A percentile compares a stretch with the other conserved stretches of the same genome.
These are phyloP conservation scores for Tolypocladium paradoxum DNA, from an alignment of 2,329 filamentous ascomycete species.

Conservation along the genomic window DNA sequence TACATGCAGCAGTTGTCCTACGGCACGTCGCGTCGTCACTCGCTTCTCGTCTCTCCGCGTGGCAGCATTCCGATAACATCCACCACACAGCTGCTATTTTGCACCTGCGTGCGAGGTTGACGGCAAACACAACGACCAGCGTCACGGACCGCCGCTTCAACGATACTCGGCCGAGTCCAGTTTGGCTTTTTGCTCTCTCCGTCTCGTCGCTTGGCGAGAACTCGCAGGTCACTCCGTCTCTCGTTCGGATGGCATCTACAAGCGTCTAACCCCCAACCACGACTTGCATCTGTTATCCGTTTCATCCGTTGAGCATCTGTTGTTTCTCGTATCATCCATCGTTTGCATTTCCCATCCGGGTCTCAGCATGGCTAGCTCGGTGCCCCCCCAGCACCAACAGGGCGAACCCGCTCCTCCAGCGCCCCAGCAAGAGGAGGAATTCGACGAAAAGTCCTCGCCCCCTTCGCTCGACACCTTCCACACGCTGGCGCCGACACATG, in stretches of 20 bases:
- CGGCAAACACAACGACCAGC: neutral
- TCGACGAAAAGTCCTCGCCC: conserved; percentile 13
- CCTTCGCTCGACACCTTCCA: conserved; percentile 20
- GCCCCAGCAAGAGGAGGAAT: conserved; percentile 4
- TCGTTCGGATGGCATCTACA: neutral
- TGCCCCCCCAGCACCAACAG: neutral
- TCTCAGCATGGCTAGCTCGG: neutral
- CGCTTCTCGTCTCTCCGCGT: neutral
- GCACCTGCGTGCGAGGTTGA: neutral
- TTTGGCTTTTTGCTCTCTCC: neutral
- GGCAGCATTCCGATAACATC: neutral
- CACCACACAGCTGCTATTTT: neutral
- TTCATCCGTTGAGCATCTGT: neutral
- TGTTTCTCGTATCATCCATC: neutral
- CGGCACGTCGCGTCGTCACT: neutral
- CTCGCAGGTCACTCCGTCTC: neutral
- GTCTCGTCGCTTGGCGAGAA: neutral
- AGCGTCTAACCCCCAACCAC: neutral
- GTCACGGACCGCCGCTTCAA: neutral
- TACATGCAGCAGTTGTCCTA: neutral
- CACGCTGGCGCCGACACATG: conserved; percentile 13
- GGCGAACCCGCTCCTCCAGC: neutral
- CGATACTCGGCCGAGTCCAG: neutral
- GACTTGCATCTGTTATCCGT: neutral
- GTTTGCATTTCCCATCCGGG: neutral